A percentile compares a stretch with the other conserved stretches of the same genome.
phyloP scores from a whole-genome alignment of 371 early-diverging fungal genomes.

The Blakeslea trispora region DNA sequence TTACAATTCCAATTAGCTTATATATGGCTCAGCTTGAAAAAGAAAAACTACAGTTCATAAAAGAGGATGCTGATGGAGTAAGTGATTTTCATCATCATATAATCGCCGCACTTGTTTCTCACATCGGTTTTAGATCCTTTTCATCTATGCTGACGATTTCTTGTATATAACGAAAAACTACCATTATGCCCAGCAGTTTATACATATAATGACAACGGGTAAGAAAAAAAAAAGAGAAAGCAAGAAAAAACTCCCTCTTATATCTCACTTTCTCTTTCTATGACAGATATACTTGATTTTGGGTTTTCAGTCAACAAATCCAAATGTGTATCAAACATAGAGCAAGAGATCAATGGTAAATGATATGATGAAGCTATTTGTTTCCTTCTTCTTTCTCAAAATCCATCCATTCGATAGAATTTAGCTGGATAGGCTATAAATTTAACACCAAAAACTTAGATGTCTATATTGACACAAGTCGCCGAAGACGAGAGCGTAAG shows the following conservation, averaged over 20 bases:
- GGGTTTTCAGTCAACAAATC: constrained; percentile 48
- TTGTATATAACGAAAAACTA: constrained; percentile 57
- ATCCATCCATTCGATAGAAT: constrained; percentile 43
- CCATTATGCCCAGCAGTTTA: constrained; percentile 40
- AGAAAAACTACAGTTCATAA: constrained; percentile 18
- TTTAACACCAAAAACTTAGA: constrained; percentile 66
- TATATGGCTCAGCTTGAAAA: constrained; percentile 77
- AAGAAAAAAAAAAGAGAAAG: constrained; percentile 31
- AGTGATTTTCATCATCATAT: background rate
- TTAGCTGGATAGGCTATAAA: constrained; percentile 85
- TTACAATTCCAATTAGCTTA: constrained; percentile 46
- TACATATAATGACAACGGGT: constrained; percentile 47
- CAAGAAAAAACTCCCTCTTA: constrained; percentile 29
- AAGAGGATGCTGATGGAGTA: constrained; percentile 29
- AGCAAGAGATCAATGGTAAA: constrained; percentile 30
- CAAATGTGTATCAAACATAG: constrained; percentile 18
- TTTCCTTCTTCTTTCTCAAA: constrained; percentile 9
- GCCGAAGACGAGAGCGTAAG: constrained; percentile 42
- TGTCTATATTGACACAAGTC: constrained; percentile 63
- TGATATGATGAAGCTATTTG: too few species aligned
- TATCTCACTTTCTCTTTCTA: constrained; percentile 45
- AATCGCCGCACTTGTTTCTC: too few species aligned
- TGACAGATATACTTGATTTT: constrained; percentile 62
- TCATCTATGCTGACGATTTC: constrained; percentile 86
- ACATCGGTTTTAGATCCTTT: constrained; percentile 47